phyloP scores from a whole-genome alignment of 2,329 filamentous ascomycete species.

The Cercospora canescens region DNA sequence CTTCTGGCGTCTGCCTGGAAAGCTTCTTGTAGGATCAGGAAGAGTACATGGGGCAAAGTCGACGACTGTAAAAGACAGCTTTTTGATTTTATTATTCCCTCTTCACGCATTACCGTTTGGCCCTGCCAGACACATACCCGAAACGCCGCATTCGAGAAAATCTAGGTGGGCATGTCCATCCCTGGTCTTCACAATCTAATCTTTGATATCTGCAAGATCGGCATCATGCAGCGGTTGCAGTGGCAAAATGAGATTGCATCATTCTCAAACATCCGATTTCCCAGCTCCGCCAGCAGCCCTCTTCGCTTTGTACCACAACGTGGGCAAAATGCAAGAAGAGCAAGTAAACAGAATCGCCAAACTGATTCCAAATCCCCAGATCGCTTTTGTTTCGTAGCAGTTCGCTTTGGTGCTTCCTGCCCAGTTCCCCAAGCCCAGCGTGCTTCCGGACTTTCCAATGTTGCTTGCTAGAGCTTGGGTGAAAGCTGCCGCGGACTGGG shows the following conservation, averaged over 20 bases:
- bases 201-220: background rate
- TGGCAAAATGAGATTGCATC: background rate
- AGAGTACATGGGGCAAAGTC: background rate
- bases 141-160: background rate
- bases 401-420: constrained; percentile 63
- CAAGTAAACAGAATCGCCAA: constrained; percentile 59
- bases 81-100: background rate
- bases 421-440: constrained; percentile 54
- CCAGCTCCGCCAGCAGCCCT: constrained; percentile 34
- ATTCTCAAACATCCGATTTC: constrained; percentile 18
- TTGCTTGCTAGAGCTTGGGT: constrained; percentile 54
- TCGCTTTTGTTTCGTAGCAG: constrained; percentile 81
- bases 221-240: background rate
- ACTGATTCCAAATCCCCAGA: constrained; percentile 83
- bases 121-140: background rate
- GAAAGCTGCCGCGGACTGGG: constrained; percentile 54
- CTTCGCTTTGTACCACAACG: constrained; percentile 52
- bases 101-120: background rate
- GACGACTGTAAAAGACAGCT: background rate
- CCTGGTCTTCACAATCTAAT: too few species aligned
- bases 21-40: background rate
- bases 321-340: constrained; percentile 47
- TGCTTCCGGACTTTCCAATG: constrained; percentile 52
- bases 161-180: background rate
- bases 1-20: background rate